phyloP scores from a whole-genome alignment of 2,329 filamentous ascomycete species.

The Cladorrhinum sp. region DNA sequence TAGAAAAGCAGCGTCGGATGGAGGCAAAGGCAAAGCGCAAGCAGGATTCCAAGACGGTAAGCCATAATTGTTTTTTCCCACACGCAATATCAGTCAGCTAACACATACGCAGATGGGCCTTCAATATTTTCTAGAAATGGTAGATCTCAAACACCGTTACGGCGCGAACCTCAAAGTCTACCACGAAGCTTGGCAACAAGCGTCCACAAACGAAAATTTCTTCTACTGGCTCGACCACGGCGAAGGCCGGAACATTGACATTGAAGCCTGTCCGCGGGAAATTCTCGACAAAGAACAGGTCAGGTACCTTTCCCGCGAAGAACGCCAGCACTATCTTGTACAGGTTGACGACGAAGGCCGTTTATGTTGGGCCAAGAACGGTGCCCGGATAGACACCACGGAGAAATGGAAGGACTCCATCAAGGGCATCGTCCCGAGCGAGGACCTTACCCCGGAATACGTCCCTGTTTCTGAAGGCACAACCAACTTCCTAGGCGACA shows the following conservation, averaged over 20 bases:
- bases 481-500: conserved; percentile 30
- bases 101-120: conserved; percentile 60
- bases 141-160: conserved; percentile 82
- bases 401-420: conserved; percentile 75
- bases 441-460: conserved; percentile 58
- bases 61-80: neutral
- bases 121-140: conserved; percentile 83
- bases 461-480: conserved; percentile 29
- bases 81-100: neutral
- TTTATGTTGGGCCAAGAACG: conserved; percentile 86
- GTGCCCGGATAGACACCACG: conserved; percentile 71
- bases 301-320: conserved; percentile 78
- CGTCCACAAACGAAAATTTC: conserved; percentile 78
- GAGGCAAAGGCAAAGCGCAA: conserved; percentile 56
- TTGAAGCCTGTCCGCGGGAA: conserved; percentile 69
- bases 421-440: conserved; percentile 64
- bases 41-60: conserved; percentile 60
- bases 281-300: conserved; percentile 75
- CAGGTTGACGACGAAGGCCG: conserved; percentile 69
- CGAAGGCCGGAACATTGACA: conserved; percentile 66
- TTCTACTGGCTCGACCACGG: conserved; percentile 92
- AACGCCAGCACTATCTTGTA: conserved; percentile 77
- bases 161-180: conserved; percentile 79
- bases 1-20: conserved; percentile 39
- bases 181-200: conserved; percentile 78